Conservation (phyloP, 2,329 filamentous ascomycete genomes). For the Fusarium camptoceras region DNA sequence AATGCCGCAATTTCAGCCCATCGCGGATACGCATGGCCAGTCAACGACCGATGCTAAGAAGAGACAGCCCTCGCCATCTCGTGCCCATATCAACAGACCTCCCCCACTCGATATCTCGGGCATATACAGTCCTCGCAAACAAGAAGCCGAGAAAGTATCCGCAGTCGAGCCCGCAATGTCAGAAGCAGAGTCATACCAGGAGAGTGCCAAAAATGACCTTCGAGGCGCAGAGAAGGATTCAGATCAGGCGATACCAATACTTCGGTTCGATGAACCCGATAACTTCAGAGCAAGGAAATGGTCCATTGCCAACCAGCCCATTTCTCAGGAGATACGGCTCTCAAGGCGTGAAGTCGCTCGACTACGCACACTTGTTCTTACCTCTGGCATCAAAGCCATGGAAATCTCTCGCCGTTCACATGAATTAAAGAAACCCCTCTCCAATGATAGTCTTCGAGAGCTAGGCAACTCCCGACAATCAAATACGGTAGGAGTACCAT, state of each 20-base stretch:
- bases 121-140: constrained; percentile 55
- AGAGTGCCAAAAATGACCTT: constrained; percentile 46
- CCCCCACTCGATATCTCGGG: constrained; percentile 61
- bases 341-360: constrained; percentile 82
- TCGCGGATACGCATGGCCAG: constrained; percentile 45
- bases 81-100: constrained; percentile 62
- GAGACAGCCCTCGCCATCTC: constrained; percentile 53
- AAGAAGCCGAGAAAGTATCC: constrained; percentile 34
- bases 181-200: constrained; percentile 54
- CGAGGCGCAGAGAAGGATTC: constrained; percentile 53
- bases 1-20: constrained; percentile 62
- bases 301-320: constrained; percentile 62
- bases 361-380: constrained; percentile 80
- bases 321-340: constrained; percentile 55
- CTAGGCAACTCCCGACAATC: constrained; percentile 40
- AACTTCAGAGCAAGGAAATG: constrained; percentile 57
- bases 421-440: constrained; percentile 55
- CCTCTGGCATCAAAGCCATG: constrained; percentile 89
- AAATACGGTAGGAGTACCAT: constrained; percentile 47
- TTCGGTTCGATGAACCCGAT: constrained; percentile 40
- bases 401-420: constrained; percentile 78
- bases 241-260: constrained; percentile 49
- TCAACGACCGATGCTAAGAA: constrained; percentile 28
- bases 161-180: constrained; percentile 52
- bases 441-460: constrained; percentile 29